Conservation (phyloP, 768 basidiomycete genomes). For the Solioccasus polychromus region DNA sequence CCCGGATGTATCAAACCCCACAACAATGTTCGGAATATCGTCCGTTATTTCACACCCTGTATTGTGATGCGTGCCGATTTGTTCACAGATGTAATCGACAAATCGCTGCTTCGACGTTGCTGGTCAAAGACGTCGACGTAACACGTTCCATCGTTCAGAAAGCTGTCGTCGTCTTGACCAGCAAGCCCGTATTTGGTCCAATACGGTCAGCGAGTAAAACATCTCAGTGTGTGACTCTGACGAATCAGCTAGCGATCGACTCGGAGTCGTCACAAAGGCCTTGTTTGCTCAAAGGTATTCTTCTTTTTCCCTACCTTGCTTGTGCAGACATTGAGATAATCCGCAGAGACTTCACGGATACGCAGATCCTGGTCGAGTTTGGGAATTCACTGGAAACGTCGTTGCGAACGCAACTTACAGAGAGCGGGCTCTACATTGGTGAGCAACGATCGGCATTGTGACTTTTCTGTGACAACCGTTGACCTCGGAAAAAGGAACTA, state of each 20-base stretch:
- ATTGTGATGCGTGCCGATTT: slow-evolving; percentile 1
- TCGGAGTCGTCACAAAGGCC: slow-evolving; percentile 91
- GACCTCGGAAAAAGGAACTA: slow-evolving; percentile 53
- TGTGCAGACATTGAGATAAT: background rate
- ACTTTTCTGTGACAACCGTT: slow-evolving; percentile 3
- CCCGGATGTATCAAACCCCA: no score
- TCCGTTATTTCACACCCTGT: slow-evolving; percentile 30
- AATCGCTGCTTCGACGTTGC: slow-evolving; percentile 73
- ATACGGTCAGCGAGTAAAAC: slow-evolving; percentile 56
- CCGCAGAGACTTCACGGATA: slow-evolving; percentile 80
- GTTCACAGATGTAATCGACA: slow-evolving; percentile 85
- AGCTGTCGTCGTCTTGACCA: slow-evolving; percentile 91
- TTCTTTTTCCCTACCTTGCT: background rate
- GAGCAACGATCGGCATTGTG: slow-evolving; percentile 20
- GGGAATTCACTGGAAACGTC: slow-evolving; percentile 71
- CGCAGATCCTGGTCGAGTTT: slow-evolving; percentile 87
- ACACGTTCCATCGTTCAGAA: slow-evolving; percentile 97
- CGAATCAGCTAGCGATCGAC: slow-evolving; percentile 65
- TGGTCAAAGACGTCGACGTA: slow-evolving; percentile 79
- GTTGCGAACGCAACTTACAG: slow-evolving; percentile 77
- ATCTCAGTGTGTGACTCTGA: slow-evolving; percentile 1
- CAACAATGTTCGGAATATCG: slow-evolving; percentile 98
- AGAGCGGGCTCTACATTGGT: slow-evolving; percentile 96
- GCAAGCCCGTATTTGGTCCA: slow-evolving; percentile 89
- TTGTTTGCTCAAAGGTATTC: slow-evolving; percentile 77